Evolutionary conservation across 2,329 filamentous ascomycete genomes (phyloP).

Genomic region (Aspergillus udagawae): DNA sequence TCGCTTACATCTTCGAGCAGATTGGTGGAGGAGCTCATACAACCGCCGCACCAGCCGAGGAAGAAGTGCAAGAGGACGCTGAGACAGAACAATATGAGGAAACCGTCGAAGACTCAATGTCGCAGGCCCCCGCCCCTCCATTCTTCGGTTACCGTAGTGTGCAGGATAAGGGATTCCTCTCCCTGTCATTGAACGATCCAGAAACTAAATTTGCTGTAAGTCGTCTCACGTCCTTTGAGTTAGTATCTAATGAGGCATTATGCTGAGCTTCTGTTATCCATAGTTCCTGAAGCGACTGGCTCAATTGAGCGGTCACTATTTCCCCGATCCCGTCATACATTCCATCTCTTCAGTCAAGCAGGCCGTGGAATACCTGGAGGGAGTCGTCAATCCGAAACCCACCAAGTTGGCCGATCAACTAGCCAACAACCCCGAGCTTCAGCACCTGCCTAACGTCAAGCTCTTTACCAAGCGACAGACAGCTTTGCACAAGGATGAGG

Average conservation of each 20-base stretch:
- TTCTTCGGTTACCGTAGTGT: conserved; percentile 22
- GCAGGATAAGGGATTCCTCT: conserved; percentile 53
- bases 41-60: conserved; percentile 5
- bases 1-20: conserved; percentile 35
- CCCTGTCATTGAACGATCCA: conserved; percentile 53
- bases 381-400: conserved; percentile 35
- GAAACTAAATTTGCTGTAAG: conserved; percentile 70
- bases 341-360: conserved; percentile 52
- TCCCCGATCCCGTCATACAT: conserved; percentile 67
- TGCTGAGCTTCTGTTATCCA: conserved; percentile 5
- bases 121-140: conserved; percentile 13
- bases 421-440: conserved; percentile 42
- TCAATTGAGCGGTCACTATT: conserved; percentile 72
- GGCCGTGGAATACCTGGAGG: conserved; percentile 51
- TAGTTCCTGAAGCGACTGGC: conserved; percentile 77
- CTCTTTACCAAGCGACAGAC: conserved; percentile 63
- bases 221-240: conserved; percentile 15
- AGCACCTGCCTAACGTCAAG: conserved; percentile 64
- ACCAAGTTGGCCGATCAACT: conserved; percentile 62
- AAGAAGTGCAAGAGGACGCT: conserved; percentile 7
- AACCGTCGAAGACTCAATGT: conserved; percentile 22
- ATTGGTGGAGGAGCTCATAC: conserved; percentile 22
- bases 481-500: conserved; percentile 66
- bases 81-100: conserved; percentile 13
- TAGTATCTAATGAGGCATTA: conserved; percentile 63